These are phyloP conservation scores for Talaromyces sp. DNA, from an alignment of 2,329 filamentous ascomycete species.

Conservation along the genomic window DNA sequence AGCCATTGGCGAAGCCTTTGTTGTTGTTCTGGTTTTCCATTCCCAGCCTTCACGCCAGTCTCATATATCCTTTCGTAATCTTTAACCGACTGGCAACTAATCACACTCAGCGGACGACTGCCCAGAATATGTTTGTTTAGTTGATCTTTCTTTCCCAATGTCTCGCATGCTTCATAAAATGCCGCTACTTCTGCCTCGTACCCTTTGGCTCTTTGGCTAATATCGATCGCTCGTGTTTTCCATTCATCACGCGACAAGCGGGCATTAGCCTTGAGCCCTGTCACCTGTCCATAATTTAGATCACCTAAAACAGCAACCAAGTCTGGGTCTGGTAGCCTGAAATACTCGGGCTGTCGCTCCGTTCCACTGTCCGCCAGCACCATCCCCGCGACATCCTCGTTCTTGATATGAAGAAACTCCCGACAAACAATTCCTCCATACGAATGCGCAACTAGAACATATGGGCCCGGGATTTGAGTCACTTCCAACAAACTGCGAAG, in stretches of 20 bases:
- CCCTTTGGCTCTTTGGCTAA: constrained; percentile 17
- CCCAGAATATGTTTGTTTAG: constrained; percentile 21
- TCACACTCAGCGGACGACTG: constrained; percentile 28
- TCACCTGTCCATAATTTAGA: constrained; percentile 26
- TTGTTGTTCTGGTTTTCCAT: constrained; percentile 27
- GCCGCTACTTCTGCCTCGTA: constrained; percentile 18
- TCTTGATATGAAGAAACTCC: constrained; percentile 30
- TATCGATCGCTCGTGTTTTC: constrained; percentile 25
- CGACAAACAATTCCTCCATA: constrained; percentile 36
- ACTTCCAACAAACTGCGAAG: constrained; percentile 23
- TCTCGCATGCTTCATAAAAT: constrained; percentile 19
- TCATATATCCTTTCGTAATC: constrained; percentile 31
- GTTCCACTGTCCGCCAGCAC: constrained; percentile 32
- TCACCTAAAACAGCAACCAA: constrained; percentile 24
- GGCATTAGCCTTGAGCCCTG: constrained; percentile 22
- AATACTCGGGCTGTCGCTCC: constrained; percentile 26
- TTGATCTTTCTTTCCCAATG: constrained; percentile 26
- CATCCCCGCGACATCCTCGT: constrained; percentile 27
- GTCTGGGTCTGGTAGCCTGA: constrained; percentile 25
- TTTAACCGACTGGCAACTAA: constrained; percentile 25
- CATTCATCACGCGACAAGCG: constrained; percentile 29
- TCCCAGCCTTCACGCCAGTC: constrained; percentile 24
- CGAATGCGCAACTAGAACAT: constrained; percentile 33
- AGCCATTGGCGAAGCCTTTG: constrained; percentile 23
- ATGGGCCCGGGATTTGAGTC: constrained; percentile 19